These are phyloP conservation scores for Oryza meridionalis DNA, from an alignment of 176 grass and related monocot genomes.

Conservation along the genomic window DNA sequence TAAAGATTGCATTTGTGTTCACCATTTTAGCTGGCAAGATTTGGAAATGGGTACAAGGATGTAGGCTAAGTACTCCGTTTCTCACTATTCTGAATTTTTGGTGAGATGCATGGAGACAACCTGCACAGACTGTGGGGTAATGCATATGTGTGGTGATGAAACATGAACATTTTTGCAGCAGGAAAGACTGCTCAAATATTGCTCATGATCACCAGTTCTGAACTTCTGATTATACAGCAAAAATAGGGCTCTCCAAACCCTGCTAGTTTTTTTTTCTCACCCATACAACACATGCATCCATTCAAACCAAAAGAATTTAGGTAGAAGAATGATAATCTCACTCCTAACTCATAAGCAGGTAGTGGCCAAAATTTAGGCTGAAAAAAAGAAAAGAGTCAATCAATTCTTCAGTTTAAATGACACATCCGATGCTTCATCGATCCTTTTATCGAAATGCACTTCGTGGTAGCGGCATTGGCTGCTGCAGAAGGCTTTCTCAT, in stretches of 20 bases:
- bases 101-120: too few relatives aligned
- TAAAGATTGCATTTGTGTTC: background rate
- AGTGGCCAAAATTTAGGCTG: slow-evolving; percentile 9
- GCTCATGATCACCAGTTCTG: background rate
- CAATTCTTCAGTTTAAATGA: slow-evolving; percentile 26
- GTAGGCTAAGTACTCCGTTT: background rate
- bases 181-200: background rate
- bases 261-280: background rate
- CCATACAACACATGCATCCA: background rate
- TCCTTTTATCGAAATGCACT: slow-evolving; percentile 1
- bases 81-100: background rate
- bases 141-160: too few relatives aligned
- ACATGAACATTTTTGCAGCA: background rate
- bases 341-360: background rate
- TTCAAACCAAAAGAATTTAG: slow-evolving; percentile 27
- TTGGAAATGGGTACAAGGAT: background rate
- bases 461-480: background rate
- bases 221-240: background rate
- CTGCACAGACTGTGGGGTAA: too few relatives aligned
- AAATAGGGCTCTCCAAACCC: background rate
- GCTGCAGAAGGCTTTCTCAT: background rate
- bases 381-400: slow-evolving; percentile 14
- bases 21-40: background rate
- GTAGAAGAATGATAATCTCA: background rate
- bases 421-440: background rate